Conservation (phyloP, 2,329 filamentous ascomycete species). For the Fusarium chlamydosporum region DNA sequence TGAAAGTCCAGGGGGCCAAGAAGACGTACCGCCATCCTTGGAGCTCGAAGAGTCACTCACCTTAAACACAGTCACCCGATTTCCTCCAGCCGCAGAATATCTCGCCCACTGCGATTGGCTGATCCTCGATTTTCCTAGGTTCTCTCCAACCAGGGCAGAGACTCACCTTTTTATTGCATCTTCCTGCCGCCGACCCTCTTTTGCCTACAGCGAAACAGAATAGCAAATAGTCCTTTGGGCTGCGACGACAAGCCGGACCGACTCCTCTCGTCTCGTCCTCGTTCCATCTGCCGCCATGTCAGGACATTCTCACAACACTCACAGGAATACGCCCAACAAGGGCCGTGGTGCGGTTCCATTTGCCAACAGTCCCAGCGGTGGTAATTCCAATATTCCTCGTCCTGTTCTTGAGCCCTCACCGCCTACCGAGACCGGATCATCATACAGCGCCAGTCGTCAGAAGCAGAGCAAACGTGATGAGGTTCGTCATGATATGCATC, state of each 20-base stretch:
- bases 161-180: slow-evolving; percentile 38
- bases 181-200: slow-evolving; percentile 34
- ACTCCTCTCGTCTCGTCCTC: slow-evolving; percentile 39
- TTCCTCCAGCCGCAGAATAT: slow-evolving; percentile 46
- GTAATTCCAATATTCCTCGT: slow-evolving; percentile 77
- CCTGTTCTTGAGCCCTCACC: slow-evolving; percentile 73
- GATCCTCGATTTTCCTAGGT: slow-evolving; percentile 35
- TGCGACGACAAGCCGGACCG: slow-evolving; percentile 37
- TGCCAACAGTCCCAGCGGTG: slow-evolving; percentile 68
- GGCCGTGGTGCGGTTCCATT: slow-evolving; percentile 72
- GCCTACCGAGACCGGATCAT: slow-evolving; percentile 73
- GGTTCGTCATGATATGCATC: slow-evolving; percentile 69
- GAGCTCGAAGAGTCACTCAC: slow-evolving; percentile 35
- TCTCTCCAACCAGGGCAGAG: slow-evolving; percentile 36
- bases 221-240: slow-evolving; percentile 39
- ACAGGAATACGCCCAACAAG: slow-evolving; percentile 78
- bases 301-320: slow-evolving; percentile 64
- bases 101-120: slow-evolving; percentile 50
- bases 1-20: slow-evolving; percentile 23
- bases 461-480: slow-evolving; percentile 99
- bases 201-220: slow-evolving; percentile 39
- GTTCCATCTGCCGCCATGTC: slow-evolving; percentile 62
- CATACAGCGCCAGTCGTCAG: slow-evolving; percentile 91
- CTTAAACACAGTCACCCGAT: slow-evolving; percentile 50
- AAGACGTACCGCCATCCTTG: slow-evolving; percentile 35